Evolutionary conservation across 495 filamentous ascomycete genomes (phyloP).

Genomic region (Talaromyces liani): DNA sequence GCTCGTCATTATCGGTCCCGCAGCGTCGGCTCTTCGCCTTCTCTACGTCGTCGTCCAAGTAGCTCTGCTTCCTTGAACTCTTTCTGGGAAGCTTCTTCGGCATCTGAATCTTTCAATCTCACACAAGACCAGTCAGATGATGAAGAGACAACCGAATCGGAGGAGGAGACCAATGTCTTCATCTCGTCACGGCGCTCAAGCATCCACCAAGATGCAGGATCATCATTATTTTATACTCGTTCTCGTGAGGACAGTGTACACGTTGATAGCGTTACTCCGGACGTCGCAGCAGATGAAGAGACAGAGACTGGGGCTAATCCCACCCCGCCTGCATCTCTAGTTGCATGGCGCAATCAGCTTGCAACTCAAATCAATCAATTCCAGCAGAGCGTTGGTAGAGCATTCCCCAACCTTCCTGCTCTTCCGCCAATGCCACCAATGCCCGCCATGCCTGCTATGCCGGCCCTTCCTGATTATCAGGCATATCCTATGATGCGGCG

Average conservation of each 20-base stretch:
- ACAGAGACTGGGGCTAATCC: conserved; percentile 28
- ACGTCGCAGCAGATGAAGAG: conserved; percentile 20
- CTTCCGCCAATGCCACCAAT: conserved; percentile 52
- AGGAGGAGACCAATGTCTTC: conserved; percentile 28
- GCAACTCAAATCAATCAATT: conserved; percentile 72
- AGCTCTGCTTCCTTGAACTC: conserved; percentile 61
- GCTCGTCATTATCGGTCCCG: conserved; percentile 49
- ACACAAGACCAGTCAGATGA: conserved; percentile 43
- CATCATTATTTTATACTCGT: conserved; percentile 16
- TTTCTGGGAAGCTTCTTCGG: conserved; percentile 49
- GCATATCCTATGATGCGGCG: conserved; percentile 63
- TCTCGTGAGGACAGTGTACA: conserved; percentile 18
- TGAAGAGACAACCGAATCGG: conserved; percentile 25
- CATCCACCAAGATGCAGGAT: conserved; percentile 30
- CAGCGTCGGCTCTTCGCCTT: conserved; percentile 45
- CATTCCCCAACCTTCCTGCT: conserved; percentile 57
- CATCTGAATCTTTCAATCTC: conserved; percentile 31
- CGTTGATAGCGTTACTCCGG: conserved; percentile 9
- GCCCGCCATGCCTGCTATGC: conserved; percentile 27
- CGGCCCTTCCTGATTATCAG: conserved; percentile 61
- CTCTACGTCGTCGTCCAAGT: conserved; percentile 53
- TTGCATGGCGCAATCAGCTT: conserved; percentile 70
- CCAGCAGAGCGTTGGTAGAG: conserved; percentile 63
- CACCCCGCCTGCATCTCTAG: conserved; percentile 54
- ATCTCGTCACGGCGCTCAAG: conserved; percentile 39